phyloP scores from a whole-genome alignment of 768 basidiomycete genomes.

The Hericium rajendrae region DNA sequence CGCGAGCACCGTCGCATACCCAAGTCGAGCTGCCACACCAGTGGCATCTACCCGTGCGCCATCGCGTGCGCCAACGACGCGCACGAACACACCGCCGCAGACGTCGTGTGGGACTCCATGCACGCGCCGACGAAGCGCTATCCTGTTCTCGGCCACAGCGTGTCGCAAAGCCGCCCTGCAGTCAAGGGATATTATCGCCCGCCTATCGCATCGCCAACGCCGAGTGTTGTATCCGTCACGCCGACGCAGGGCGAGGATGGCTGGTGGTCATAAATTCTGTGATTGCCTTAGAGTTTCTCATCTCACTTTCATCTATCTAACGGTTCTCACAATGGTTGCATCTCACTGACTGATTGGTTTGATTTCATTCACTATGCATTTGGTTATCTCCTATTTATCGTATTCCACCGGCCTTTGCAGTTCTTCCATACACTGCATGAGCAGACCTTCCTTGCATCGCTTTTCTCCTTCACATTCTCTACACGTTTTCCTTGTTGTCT shows the following conservation, averaged over 20 bases:
- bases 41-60: conserved; percentile 29
- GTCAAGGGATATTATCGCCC: conserved; percentile 23
- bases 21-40: conserved; percentile 43
- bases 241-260: conserved; percentile 68
- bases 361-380: too few species aligned
- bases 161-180: conserved; percentile 22
- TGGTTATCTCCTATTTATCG: too few species aligned
- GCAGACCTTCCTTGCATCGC: too few species aligned
- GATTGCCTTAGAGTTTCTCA: too few species aligned
- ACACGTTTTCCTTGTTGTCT: too few species aligned
- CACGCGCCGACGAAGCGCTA: conserved; percentile 33
- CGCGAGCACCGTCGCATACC: conserved; percentile 47
- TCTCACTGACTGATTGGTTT: too few species aligned
- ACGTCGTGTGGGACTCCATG: conserved; percentile 71
- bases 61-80: conserved; percentile 16
- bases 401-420: too few species aligned
- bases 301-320: too few species aligned
- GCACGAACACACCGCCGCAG: conserved; percentile 40
- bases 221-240: conserved; percentile 62
- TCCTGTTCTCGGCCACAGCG: conserved; percentile 5
- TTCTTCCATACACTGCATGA: too few species aligned
- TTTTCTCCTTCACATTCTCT: too few species aligned
- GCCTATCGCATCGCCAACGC: conserved; percentile 58
- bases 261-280: conserved; percentile 54
- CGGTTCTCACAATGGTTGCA: too few species aligned